Evolutionary conservation across 2,329 filamentous ascomycete genomes (phyloP).

Genomic region (Cladosporium sp.): DNA sequence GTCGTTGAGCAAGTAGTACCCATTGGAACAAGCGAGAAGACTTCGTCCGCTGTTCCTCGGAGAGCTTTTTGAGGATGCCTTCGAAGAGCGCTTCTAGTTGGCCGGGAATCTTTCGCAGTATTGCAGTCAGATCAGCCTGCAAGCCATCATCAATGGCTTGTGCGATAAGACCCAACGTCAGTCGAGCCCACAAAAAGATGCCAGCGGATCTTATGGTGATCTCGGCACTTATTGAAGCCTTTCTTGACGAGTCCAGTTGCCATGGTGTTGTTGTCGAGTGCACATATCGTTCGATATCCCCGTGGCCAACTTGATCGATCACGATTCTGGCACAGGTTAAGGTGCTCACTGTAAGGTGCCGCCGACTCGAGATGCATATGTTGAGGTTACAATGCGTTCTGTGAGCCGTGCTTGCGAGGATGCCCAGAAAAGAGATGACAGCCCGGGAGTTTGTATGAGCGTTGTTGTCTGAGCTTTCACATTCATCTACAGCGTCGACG

Average conservation of each 20-base stretch:
- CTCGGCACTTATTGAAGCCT: background rate
- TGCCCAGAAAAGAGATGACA: background rate
- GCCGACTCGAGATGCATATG: background rate
- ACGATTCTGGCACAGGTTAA: background rate
- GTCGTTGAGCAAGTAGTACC: background rate
- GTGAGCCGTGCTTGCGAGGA: background rate
- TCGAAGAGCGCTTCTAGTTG: background rate
- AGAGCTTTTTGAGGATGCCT: background rate
- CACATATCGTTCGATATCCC: background rate
- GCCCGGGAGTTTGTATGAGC: background rate
- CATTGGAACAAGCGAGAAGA: background rate
- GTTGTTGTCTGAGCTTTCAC: background rate
- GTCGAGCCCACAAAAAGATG: background rate
- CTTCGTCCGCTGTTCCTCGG: background rate
- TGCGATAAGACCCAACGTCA: background rate
- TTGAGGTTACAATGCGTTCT: background rate
- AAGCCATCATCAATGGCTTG: background rate
- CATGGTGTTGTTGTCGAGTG: background rate
- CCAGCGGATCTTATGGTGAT: background rate
- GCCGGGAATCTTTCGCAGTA: background rate
- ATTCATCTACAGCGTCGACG: background rate
- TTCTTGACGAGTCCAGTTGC: background rate
- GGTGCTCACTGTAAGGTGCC: background rate
- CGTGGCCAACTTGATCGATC: background rate
- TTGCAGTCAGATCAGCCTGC: background rate